Evolutionary conservation across 2,329 filamentous ascomycete genomes (phyloP), one percentile per base, ranked within the genome.

Genomic region (Colletotrichum destructivum): DNA sequence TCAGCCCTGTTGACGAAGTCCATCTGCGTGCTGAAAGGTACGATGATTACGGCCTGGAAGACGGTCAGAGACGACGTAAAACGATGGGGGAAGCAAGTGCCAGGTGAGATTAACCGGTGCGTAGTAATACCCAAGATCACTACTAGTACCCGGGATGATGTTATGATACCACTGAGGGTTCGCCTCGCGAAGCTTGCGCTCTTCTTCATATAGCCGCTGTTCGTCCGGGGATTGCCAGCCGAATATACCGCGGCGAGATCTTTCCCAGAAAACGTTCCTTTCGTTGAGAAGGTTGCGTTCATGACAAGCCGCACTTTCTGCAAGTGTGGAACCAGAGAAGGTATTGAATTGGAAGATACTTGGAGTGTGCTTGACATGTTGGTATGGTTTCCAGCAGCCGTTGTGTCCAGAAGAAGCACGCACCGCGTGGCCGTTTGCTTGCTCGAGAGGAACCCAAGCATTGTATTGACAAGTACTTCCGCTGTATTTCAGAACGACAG

Each of bases 161-260:
- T 60, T 54, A 26, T 64, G 65, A 21, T 69, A 60, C 69, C 69
- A 72, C 9, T 60, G 59, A n/a, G 69, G 65, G 31, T 72, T 59
- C 9, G 13, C n/a, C 26, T 64, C 54, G 15, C 69, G 69, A 51
- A 26, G 18, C 40, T 26, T 61, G 12, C 66, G 60, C 23, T 72
- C 69, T 18, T 69, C 65, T 2, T 72, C 65, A n/a, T 64, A 63
- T 5, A 16, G 13, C 23, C 16, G 47, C 23, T 59, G 46, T 23
- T 72, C 69, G 9, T 54, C 12, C 8, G 59, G 59, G 6, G 31
- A 31, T 51, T 64, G 59, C 52, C 54, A 69, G 38, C 26, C 59
- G 66, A 72, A 71, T 2, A 71, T 15, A 12, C 52, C 47, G 15
- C 69, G 69, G 18, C 69, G 69, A 31, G 69, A 65, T 21, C 69